Evolutionary conservation across 2,329 filamentous ascomycete genomes (phyloP), one percentile per base, ranked within the genome.

Genomic region (Xylariaceae sp.): DNA sequence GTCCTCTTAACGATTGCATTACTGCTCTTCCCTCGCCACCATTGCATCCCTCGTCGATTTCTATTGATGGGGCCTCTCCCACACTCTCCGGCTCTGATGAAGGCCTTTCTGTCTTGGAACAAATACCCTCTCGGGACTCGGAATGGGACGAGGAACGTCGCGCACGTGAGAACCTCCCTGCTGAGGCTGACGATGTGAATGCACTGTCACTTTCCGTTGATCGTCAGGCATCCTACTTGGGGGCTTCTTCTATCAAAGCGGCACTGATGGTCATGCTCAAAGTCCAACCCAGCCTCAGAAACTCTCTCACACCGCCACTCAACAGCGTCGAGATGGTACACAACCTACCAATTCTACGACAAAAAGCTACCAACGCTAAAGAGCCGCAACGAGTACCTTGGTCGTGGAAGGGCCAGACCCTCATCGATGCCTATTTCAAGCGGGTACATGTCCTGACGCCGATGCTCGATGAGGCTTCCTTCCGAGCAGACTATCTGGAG

Each of bases 351-450:
- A 66, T 68, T 35, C 66, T 73, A 54, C 66, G 71, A 44, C 70
- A 73, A 47, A 74, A 71, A 58, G 65, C 70, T 22, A 58, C 67
- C n/a, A 67, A 67, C 2, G 67, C 72, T 2, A 75, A 76, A 46
- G 74, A 80, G 39, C 72, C 70, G 2, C 72, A 75, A 54, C 69
- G 74, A 42, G 73, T 82, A 22, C 67, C 79, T 35, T 80, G 82
- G 74, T 78, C 79, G 14, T 80, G 78, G 63, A 84, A 86, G 58
- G 85, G 84, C 14, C 81, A 86, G 63, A 81, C 81, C 6, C 71
- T 89, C 10, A 81, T 89, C 38, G 83, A 89, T 58, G 83, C 84
- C n/a, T 90, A 89, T 65, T 90, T 90, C 65, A 83, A 85, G 57
- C 78, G 83, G 31, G 79, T 87, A 19, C 87, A 90, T 53, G 80